Conservation (phyloP, 495 filamentous ascomycete species). For the Oleoguttula mirabilis region DNA sequence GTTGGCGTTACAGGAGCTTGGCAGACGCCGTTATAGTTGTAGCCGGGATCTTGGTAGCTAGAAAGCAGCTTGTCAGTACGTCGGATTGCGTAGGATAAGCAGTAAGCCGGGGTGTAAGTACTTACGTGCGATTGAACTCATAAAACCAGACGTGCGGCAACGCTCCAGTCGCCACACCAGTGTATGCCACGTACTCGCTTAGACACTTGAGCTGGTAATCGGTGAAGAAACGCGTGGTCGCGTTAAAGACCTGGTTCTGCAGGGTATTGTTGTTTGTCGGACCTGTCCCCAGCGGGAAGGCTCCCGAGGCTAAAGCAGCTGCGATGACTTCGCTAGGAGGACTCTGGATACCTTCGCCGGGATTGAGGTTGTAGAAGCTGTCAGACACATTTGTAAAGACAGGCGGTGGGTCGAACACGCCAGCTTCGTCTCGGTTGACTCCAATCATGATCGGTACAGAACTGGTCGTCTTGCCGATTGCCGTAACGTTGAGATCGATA, state of each 20-base stretch:
- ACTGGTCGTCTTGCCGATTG: constrained; percentile 3
- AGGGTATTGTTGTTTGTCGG: neutral
- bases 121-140: constrained; percentile 18
- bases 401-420: constrained; percentile 5
- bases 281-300: constrained; percentile 8
- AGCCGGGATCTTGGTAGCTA: constrained; percentile 14
- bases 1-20: constrained; percentile 29
- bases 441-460: constrained; percentile 19
- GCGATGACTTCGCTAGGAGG: neutral
- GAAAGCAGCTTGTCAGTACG: neutral
- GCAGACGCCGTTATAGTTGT: constrained; percentile 28
- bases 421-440: constrained; percentile 16
- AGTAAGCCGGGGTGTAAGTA: neutral
- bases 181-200: constrained; percentile 3
- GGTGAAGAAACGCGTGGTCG: constrained; percentile 13
- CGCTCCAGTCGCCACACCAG: constrained; percentile 7
- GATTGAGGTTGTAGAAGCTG: constrained; percentile 15
- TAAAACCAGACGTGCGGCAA: constrained; percentile 14
- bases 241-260: constrained; percentile 11
- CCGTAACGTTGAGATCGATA: constrained; percentile 12
- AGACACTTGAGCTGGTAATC: constrained; percentile 12
- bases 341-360: constrained; percentile 21
- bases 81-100: neutral
- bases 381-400: neutral
- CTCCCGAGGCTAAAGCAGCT: constrained; percentile 3